Evolutionary conservation across 2,329 filamentous ascomycete species (phyloP).

Genomic region (Calonectria henricotiae): DNA sequence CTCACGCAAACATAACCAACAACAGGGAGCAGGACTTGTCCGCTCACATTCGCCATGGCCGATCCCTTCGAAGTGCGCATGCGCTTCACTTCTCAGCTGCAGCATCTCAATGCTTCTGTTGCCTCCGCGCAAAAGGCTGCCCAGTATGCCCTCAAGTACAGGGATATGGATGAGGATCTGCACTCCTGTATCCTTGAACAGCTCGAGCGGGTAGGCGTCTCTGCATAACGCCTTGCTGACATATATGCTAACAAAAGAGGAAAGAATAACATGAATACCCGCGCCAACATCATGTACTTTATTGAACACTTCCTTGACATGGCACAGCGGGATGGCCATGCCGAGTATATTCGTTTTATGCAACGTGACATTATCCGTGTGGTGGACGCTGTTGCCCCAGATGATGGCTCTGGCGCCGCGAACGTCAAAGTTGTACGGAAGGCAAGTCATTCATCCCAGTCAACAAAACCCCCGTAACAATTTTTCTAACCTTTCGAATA

Average conservation of each 20-base stretch:
- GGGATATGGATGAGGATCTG: conserved; percentile 95
- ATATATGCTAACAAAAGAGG: conserved; percentile 7
- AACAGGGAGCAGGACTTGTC: conserved; percentile 11
- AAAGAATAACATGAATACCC: conserved; percentile 94
- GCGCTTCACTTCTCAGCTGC: conserved; percentile 92
- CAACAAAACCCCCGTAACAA: background rate
- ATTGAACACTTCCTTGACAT: conserved; percentile 95
- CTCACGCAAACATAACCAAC: conserved; percentile 1
- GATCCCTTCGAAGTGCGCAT: conserved; percentile 99
- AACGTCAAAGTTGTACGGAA: conserved; percentile 94
- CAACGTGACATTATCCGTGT: conserved; percentile 93
- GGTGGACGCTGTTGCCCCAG: conserved; percentile 91
- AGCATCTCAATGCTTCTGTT: conserved; percentile 92
- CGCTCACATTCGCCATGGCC: conserved; percentile 62
- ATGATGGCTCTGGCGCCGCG: conserved; percentile 88
- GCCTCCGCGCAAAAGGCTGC: conserved; percentile 93
- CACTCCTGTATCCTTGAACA: conserved; percentile 98
- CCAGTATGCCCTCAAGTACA: conserved; percentile 93
- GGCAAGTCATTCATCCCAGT: conserved; percentile 64
- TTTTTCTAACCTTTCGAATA: conserved; percentile 52
- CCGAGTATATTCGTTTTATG: conserved; percentile 93
- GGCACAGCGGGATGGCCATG: conserved; percentile 82
- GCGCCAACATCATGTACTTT: conserved; percentile 99
- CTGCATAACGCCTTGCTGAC: conserved; percentile 34
- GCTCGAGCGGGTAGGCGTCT: conserved; percentile 78